Evolutionary conservation across 1,284 basidiomycete species (phyloP).

Genomic region (Prillingera fragicola): DNA sequence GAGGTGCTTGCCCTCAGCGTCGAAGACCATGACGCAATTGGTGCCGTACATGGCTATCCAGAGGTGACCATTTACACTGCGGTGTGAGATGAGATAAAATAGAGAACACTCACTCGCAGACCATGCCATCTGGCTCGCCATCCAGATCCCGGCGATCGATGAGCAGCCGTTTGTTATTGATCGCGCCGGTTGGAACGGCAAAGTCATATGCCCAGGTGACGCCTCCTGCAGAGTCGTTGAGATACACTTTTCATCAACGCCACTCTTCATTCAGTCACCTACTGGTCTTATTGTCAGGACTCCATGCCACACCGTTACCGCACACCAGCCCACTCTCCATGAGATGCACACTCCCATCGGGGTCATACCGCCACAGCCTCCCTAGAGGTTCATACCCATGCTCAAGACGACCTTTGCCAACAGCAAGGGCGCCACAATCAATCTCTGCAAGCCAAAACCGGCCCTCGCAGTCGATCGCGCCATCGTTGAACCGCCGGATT

Average conservation of each 20-base stretch:
- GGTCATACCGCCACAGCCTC: slow-evolving; percentile 17
- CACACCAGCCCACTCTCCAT: slow-evolving; percentile 19
- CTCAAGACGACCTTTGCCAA: slow-evolving; percentile 11
- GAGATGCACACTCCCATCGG: slow-evolving; percentile 16
- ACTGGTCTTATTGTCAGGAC: slow-evolving; percentile 17
- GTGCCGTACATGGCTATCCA: slow-evolving; percentile 22
- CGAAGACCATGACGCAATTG: slow-evolving; percentile 16
- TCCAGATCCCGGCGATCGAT: slow-evolving; percentile 14
- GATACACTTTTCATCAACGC: slow-evolving; percentile 12
- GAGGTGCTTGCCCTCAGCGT: slow-evolving; percentile 11
- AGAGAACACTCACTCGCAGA: slow-evolving; percentile 10
- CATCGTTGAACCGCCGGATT: slow-evolving; percentile 19
- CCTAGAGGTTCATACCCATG: slow-evolving; percentile 15
- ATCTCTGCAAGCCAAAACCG: slow-evolving; percentile 23
- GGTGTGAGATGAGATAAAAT: background rate
- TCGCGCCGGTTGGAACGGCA: slow-evolving; percentile 14
- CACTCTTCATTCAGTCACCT: slow-evolving; percentile 1
- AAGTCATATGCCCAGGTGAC: slow-evolving; percentile 17
- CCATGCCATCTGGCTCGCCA: slow-evolving; percentile 21
- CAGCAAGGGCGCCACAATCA: slow-evolving; percentile 12
- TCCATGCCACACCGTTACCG: slow-evolving; percentile 18
- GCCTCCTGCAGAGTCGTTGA: slow-evolving; percentile 17
- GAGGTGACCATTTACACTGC: slow-evolving; percentile 16
- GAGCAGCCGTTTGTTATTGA: slow-evolving; percentile 17
- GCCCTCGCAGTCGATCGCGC: slow-evolving; percentile 16